A percentile compares a stretch with the other conserved stretches of the same genome.
Conservation (phyloP, 768 basidiomycete genomes). For the Tulasnella sp. region DNA sequence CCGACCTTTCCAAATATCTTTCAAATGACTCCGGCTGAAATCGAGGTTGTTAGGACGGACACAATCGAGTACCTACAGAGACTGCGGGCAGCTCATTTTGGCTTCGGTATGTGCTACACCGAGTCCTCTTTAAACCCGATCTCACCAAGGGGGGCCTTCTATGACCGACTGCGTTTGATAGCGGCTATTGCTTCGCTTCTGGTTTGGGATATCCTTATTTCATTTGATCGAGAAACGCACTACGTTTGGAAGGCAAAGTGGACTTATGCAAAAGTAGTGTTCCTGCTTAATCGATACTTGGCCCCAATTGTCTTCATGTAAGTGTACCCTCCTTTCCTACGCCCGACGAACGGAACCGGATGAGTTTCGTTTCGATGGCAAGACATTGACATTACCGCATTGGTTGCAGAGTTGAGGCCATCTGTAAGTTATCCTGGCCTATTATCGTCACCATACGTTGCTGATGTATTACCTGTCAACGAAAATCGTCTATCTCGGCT, state of each 20-base stretch:
- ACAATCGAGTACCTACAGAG: neutral
- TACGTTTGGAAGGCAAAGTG: neutral
- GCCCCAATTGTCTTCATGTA: neutral
- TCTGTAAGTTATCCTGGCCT: neutral
- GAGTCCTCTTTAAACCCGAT: too few species aligned
- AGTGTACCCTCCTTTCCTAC: neutral
- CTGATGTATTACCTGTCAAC: too few species aligned
- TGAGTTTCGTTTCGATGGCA: too few species aligned
- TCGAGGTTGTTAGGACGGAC: neutral
- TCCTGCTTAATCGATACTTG: neutral
- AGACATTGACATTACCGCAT: too few species aligned
- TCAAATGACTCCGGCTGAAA: neutral
- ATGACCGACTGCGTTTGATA: neutral
- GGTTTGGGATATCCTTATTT: neutral
- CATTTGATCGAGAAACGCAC: neutral
- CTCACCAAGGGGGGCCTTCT: neutral
- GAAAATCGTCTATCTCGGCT: neutral
- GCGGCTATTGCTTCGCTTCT: neutral
- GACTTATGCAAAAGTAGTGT: neutral
- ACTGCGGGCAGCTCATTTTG: neutral
- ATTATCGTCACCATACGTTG: neutral
- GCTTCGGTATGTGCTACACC: neutral
- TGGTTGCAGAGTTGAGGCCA: neutral
- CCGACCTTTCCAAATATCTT: too few species aligned
- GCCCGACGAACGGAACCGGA: too few species aligned